Conservation (phyloP, 768 basidiomycete genomes). For the Amanita phalloides region DNA sequence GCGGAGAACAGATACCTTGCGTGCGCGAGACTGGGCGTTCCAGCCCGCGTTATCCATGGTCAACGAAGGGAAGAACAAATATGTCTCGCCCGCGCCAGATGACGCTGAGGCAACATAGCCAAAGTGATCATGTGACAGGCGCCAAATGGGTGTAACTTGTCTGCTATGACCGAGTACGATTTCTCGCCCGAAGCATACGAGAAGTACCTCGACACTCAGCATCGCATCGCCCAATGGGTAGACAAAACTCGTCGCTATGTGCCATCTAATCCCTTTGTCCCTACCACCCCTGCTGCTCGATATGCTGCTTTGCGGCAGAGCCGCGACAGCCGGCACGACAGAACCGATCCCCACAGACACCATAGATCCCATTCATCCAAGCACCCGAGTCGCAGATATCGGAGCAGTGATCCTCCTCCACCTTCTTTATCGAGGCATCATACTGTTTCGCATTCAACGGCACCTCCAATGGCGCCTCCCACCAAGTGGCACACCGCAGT, state of each 20-base stretch:
- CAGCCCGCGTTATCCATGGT: conserved; percentile 72
- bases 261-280: conserved; percentile 19
- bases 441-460: background rate
- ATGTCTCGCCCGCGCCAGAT: background rate
- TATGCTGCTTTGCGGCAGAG: conserved; percentile 6
- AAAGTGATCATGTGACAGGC: background rate
- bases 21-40: conserved; percentile 56
- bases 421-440: background rate
- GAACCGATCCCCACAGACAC: background rate
- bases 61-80: background rate
- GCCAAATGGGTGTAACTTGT: conserved; percentile 1
- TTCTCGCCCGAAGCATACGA: conserved; percentile 45
- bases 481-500: background rate
- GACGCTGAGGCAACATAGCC: background rate
- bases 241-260: conserved; percentile 17
- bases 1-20: conserved; percentile 28
- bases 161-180: conserved; percentile 50
- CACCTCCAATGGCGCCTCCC: background rate
- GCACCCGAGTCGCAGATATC: background rate
- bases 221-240: conserved; percentile 38
- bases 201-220: conserved; percentile 33
- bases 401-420: background rate
- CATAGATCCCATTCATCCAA: background rate
- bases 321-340: background rate
- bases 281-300: conserved; percentile 19